Evolutionary conservation across 139 green algal species (phyloP), one percentile per base, ranked within the genome.

Genomic region (Zygnema cylindricum): DNA sequence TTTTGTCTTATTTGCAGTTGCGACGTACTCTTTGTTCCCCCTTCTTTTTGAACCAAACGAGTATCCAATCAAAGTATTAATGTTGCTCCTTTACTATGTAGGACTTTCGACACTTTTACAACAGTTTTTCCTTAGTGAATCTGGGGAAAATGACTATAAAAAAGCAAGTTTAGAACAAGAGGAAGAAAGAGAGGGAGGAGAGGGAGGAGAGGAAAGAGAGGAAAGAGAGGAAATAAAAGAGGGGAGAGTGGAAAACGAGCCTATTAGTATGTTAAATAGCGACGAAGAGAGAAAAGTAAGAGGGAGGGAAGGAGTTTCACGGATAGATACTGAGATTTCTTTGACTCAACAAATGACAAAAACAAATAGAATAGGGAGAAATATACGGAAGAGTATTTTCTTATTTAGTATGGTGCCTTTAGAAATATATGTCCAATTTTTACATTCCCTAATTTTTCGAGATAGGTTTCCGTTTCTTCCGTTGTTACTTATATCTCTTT

Each of bases 381-480:
- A 63, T 7, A 16, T 3, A 22, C 2, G 36, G 77, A 2, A 75
- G 23, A 33, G 32, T 16, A 89, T 89, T 2, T 89, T 92, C 69
- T 11, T 92, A 2, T 55, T 85, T 2, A 95, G 95, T 2, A 90
- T 98, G 22, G 49, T 93, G 0, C n/a, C 43, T 0, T 21, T 98
- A 25, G 94, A 98, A 91, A 0, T 95, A 43, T 95, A 95, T 79
- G 93, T 86, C 81, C 79, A 36, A 23, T 33, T 93, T 2, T 38
- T 93, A 32, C 95, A 97, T 77, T 82, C 49, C 0, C 0, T 84
- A 0, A 25, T 96, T 38, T 76, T 95, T 57, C 49, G 81, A 0
- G 79, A 33, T 0, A 86, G 86, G 21, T 87, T 98, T 55, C 94
- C 94, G 0, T 99, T 99, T 85, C 78, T 97, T 55, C 97, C 96